These are phyloP conservation scores for Tylopilus microsporus DNA, from an alignment of 1,284 basidiomycete genomes.

Conservation along the genomic window DNA sequence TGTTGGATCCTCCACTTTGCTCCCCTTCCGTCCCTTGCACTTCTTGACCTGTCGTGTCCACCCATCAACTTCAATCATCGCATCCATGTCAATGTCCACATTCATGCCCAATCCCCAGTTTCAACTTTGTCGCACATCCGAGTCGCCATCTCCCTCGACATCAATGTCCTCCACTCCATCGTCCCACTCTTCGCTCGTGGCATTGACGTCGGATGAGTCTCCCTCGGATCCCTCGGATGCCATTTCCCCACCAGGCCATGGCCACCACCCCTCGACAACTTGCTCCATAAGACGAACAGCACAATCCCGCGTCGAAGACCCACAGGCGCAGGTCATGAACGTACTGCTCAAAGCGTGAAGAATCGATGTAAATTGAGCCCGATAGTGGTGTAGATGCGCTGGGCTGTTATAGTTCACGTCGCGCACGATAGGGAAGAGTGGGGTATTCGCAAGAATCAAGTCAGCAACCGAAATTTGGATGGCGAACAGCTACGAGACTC, in stretches of 20 bases:
- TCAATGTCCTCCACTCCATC: constrained; percentile 20
- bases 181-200: constrained; percentile 17
- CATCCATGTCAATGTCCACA: constrained; percentile 25
- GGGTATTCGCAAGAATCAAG: background rate
- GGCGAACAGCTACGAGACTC: constrained; percentile 23
- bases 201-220: constrained; percentile 20
- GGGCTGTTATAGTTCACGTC: constrained; percentile 34
- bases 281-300: constrained; percentile 62
- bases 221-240: constrained; percentile 26
- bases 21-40: constrained; percentile 22
- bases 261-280: constrained; percentile 48
- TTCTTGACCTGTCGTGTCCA: constrained; percentile 17
- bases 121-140: constrained; percentile 1
- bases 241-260: constrained; percentile 32
- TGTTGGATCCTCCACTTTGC: background rate
- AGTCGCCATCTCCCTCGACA: constrained; percentile 24
- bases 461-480: constrained; percentile 1
- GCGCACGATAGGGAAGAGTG: background rate
- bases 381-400: constrained; percentile 50
- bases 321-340: constrained; percentile 77
- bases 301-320: constrained; percentile 56
- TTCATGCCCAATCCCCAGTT: constrained; percentile 26
- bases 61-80: constrained; percentile 5
- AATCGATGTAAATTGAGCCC: constrained; percentile 63
- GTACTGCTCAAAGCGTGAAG: constrained; percentile 69